These are phyloP conservation scores for Cystobasidiopsis lactophilus DNA, from an alignment of 768 basidiomycete genomes.

Conservation along the genomic window DNA sequence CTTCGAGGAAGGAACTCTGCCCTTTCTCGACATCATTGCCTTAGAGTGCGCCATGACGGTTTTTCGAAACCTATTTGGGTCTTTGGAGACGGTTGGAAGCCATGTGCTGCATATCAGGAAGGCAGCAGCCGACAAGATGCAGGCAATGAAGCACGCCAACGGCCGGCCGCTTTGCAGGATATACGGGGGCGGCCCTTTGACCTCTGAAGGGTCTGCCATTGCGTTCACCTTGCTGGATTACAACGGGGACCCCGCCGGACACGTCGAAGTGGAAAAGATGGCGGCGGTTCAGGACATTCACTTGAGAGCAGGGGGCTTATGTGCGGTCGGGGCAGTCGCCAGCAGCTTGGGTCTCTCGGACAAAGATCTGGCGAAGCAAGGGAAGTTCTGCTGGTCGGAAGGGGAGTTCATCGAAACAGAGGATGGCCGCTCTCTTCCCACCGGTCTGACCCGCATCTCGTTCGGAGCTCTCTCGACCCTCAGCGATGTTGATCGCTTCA, in stretches of 20 bases:
- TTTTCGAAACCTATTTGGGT: neutral
- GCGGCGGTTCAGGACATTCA: conserved; percentile 16
- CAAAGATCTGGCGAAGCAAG: conserved; percentile 8
- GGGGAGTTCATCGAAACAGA: conserved; percentile 1
- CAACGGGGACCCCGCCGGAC: conserved; percentile 11
- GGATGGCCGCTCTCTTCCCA: neutral
- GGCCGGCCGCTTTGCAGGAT: conserved; percentile 2
- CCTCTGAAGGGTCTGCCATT: conserved; percentile 7
- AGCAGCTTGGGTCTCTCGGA: conserved; percentile 8
- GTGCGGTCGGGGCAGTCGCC: conserved; percentile 15
- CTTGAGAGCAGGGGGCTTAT: conserved; percentile 17
- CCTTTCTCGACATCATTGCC: conserved; percentile 17
- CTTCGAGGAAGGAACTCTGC: conserved; percentile 18
- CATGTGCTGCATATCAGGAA: neutral
- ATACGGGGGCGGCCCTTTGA: too few species aligned
- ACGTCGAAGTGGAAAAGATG: conserved; percentile 14
- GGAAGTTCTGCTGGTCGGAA: conserved; percentile 16
- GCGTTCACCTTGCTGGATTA: conserved; percentile 14
- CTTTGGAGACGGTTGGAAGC: neutral
- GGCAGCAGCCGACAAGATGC: neutral
- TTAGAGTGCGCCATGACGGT: conserved; percentile 12
- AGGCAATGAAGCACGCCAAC: conserved; percentile 4
- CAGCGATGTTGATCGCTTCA: conserved; percentile 13
- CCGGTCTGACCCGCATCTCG: conserved; percentile 14
- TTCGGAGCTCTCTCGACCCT: conserved; percentile 14